Conservation (phyloP, 1,284 basidiomycete genomes). For the Microbotryomycetes sp. region DNA sequence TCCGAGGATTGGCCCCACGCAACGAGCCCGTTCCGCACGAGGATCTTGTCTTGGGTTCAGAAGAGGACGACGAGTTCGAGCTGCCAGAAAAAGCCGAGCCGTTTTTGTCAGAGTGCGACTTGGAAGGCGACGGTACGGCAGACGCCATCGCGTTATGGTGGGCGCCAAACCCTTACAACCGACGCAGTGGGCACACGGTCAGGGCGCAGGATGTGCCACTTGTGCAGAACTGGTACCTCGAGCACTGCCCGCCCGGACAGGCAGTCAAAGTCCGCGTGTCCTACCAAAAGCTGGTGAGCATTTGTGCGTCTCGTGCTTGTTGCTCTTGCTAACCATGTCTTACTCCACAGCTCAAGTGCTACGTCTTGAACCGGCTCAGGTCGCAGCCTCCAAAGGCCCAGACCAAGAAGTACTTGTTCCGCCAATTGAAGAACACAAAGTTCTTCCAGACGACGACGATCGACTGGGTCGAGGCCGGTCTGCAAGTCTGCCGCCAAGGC, state of each 20-base stretch:
- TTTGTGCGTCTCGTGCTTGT: not conserved
- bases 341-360: slow-evolving; percentile 64
- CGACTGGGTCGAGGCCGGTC: slow-evolving; percentile 98
- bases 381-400: slow-evolving; percentile 87
- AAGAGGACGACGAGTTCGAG: slow-evolving; percentile 78
- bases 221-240: slow-evolving; percentile 89
- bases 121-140: slow-evolving; percentile 87
- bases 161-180: slow-evolving; percentile 93
- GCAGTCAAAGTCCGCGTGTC: slow-evolving; percentile 98
- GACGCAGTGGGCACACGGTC: slow-evolving; percentile 84
- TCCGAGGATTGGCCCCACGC: slow-evolving; percentile 73
- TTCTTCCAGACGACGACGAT: slow-evolving; percentile 98
- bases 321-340: not conserved
- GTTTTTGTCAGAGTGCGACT: slow-evolving; percentile 70
- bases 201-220: slow-evolving; percentile 91
- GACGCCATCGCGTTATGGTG: slow-evolving; percentile 98
- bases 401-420: slow-evolving; percentile 95
- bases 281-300: slow-evolving; percentile 78
- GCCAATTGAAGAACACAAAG: slow-evolving; percentile 92
- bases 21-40: slow-evolving; percentile 82
- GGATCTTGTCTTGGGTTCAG: slow-evolving; percentile 78
- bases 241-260: slow-evolving; percentile 94
- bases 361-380: slow-evolving; percentile 88
- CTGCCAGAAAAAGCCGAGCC: slow-evolving; percentile 73
- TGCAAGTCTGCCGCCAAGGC: slow-evolving; percentile 96